Conservation (phyloP, 805 yeast species). For the Lipomyces lipofer region DNA sequence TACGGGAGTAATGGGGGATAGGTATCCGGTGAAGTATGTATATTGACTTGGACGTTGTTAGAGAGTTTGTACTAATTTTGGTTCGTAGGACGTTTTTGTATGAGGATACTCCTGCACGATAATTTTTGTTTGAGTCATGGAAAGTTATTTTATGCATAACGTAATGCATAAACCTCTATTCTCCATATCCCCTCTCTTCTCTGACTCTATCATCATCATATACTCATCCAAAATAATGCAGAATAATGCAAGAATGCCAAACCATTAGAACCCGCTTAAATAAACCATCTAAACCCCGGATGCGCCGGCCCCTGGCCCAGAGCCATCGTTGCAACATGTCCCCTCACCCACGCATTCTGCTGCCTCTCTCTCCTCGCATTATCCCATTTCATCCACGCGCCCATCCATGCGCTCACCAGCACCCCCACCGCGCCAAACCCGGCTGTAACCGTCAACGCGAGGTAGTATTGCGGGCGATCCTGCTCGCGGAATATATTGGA, state of each 20-base stretch:
- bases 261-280: conserved; percentile 32
- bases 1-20: conserved; percentile 12
- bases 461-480: conserved; percentile 55
- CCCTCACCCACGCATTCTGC: conserved; percentile 46
- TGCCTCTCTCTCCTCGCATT: conserved; percentile 45
- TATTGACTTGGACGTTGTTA: too few relatives aligned
- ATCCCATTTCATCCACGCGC: conserved; percentile 46
- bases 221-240: too few relatives aligned
- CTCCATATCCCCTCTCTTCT: too few relatives aligned
- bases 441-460: conserved; percentile 53
- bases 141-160: too few relatives aligned
- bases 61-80: too few relatives aligned
- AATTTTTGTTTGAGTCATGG: too few relatives aligned
- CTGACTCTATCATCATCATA: too few relatives aligned
- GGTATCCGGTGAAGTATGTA: too few relatives aligned
- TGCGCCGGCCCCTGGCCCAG: conserved; percentile 49
- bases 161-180: too few relatives aligned
- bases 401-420: conserved; percentile 36
- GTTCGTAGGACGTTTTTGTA: too few relatives aligned
- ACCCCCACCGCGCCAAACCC: conserved; percentile 51
- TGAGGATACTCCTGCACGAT: too few relatives aligned
- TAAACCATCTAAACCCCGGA: conserved; percentile 51
- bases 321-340: conserved; percentile 47
- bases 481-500: conserved; percentile 52
- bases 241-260: too few relatives aligned